Evolutionary conservation across 2,329 filamentous ascomycete species (phyloP), one percentile per base, ranked within the genome.

Genomic region (Pestalotiopsis sp.): DNA sequence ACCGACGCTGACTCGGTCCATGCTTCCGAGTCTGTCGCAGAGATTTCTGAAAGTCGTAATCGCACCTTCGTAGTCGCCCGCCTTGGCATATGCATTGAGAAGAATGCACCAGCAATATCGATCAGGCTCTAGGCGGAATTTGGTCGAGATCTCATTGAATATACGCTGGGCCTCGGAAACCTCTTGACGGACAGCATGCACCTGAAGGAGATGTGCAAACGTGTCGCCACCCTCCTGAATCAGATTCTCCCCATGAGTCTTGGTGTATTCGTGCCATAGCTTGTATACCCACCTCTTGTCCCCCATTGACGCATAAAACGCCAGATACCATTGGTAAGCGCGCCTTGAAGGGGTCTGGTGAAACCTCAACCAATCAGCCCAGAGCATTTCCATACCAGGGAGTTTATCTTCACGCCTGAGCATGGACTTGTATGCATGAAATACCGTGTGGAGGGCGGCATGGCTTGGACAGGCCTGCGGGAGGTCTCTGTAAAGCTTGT

Each of bases 61-160:
- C 13, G 91, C 91, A 5, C 88, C 87, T n/a, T 89, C 83, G 58
- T 93, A 86, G 75, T 96, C 89, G 62, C 89, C 85, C 0, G 87
- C 86, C 72, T 89, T 89, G 20, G 86, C 85, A 78, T 94, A 88
- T 2, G 92, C 91, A 74, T 91, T 89, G 60, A 98, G 83, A 36
- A 97, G 80, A 25, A 91, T 90, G 75, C 97, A 97, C 91, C 92
- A 97, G 71, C 87, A 89, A 45, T 84, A 77, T 1, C 86, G 78
- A 71, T 89, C 88, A 6, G 91, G 91, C 57, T 82, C 72, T 17
- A 92, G 73, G 1, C 82, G 80, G 74, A 90, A 91, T 64, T 88
- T 83, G 6, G 80, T 73, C 27, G 78, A 76, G 68, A 96, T 88
- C n/a, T 85, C 83, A 61, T 88, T 76, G 70, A 98, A 92, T 45